Conservation (phyloP, 352 stramenopile genomes). For the Blastocystis sp. region DNA sequence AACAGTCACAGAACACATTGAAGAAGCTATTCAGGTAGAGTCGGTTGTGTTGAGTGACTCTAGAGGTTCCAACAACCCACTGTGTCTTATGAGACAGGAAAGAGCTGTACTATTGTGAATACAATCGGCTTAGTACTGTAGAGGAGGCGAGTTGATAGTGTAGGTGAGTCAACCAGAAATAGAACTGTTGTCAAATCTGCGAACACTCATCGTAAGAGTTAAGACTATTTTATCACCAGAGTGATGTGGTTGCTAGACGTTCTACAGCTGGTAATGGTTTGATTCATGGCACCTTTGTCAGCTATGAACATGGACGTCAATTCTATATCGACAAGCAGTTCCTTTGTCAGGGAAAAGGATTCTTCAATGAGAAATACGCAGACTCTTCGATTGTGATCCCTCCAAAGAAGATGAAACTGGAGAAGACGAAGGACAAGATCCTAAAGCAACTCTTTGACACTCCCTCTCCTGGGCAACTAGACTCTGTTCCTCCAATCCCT, state of each 20-base stretch:
- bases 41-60: not conserved
- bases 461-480: not conserved
- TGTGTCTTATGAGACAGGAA: not conserved
- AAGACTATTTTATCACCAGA: not conserved
- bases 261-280: not conserved
- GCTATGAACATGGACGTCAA: not conserved
- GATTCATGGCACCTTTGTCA: not conserved
- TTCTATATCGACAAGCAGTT: not conserved
- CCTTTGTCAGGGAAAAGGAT: not conserved
- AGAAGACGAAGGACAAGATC: not conserved
- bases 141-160: not conserved
- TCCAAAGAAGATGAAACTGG: not conserved
- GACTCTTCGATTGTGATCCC: not conserved
- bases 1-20: not conserved
- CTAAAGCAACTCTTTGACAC: not conserved
- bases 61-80: conserved; percentile 1
- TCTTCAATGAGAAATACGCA: conserved; percentile 10
- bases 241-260: not conserved
- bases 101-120: not conserved
- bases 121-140: not conserved
- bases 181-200: not conserved
- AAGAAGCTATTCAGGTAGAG: not conserved
- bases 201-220: not conserved
- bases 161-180: not conserved
- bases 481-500: not conserved